Base-by-base conservation (phyloP, 2,329 filamentous ascomycete species). In the Epichloe gansuensis region DNA sequence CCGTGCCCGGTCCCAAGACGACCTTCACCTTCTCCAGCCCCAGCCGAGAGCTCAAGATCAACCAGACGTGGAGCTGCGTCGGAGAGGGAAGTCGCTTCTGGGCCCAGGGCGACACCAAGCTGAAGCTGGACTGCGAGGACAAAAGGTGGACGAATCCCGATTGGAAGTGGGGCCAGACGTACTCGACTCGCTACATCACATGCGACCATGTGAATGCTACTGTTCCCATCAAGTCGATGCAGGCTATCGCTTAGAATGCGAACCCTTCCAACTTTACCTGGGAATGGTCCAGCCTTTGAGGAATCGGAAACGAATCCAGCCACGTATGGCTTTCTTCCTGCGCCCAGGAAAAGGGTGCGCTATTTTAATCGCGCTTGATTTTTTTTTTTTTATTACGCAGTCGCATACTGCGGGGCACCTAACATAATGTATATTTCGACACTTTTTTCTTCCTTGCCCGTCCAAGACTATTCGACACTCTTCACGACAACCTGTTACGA, bases 1-100 rank as follows among this genome's bases (percentile, higher is more conserved):
- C 66, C n/a, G 59, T 60, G 7, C 58, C 41, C 5, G 55, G 53
- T 13, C 51, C 56, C 50, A 61, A 64, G 27, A 58, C 61, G 45
- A 69, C 68, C 3, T 79, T 78, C 54, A 65, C 65, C 50, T 78
- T 69, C 56, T 67, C 60, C 59, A 60, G 66, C 12, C 63, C 70
- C 4, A 57, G 57, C 31, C 59, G 62, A 6, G 54, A 62, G 50
- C 60, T 78, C 47, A 57, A 61, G 36, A 54, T 77, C 55, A 73
- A 74, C 62, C 74, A 78, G 65, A 71, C 66, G 3, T 78, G 75
- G 75, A 58, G 56, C 8, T 78, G 75, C 62, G 56, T 58, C 44
- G 69, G 71, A 34, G 70, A 74, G 53, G 61, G 61, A 35, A 61
- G 58, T 41, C 54, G 56, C 40, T 67, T 64, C 57, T 59, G 55